Percentiles rank a stretch among this genome's conserved stretches.
These are phyloP conservation scores for Aspergillus sp. DNA, from an alignment of 2,329 filamentous ascomycete species.

Conservation along the genomic window DNA sequence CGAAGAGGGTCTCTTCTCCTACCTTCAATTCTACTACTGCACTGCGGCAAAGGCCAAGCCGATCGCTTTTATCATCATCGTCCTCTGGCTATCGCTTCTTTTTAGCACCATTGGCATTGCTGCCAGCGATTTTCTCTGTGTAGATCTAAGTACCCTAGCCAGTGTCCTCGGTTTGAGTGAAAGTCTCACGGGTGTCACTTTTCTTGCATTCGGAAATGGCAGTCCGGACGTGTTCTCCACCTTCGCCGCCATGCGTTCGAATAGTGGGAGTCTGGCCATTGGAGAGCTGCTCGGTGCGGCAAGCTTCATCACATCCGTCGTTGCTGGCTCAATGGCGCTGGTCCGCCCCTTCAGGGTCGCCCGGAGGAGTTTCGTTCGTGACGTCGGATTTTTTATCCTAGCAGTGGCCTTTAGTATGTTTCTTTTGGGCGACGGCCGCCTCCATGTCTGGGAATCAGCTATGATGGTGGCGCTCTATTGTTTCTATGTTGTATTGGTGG, in stretches of 20 bases:
- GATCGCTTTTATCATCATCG: slow-evolving; percentile 75
- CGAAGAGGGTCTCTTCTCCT: slow-evolving; percentile 85
- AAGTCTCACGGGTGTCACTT: slow-evolving; percentile 93
- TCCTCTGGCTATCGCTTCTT: slow-evolving; percentile 81
- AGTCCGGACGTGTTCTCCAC: slow-evolving; percentile 98
- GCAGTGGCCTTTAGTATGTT: slow-evolving; percentile 84
- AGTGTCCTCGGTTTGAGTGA: slow-evolving; percentile 89
- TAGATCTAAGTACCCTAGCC: slow-evolving; percentile 93
- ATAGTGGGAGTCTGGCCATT: slow-evolving; percentile 94
- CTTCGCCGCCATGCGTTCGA: slow-evolving; percentile 95
- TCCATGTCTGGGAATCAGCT: slow-evolving; percentile 86
- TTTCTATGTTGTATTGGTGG: slow-evolving; percentile 86
- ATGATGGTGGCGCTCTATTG: slow-evolving; percentile 89
- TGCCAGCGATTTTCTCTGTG: slow-evolving; percentile 96
- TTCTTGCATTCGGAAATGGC: slow-evolving; percentile 94
- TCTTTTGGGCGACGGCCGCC: slow-evolving; percentile 79
- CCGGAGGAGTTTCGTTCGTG: slow-evolving; percentile 83
- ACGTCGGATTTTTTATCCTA: slow-evolving; percentile 88
- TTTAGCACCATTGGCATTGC: slow-evolving; percentile 98
- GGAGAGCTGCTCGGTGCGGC: slow-evolving; percentile 94
- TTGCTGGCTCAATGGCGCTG: slow-evolving; percentile 94
- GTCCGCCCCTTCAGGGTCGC: slow-evolving; percentile 94
- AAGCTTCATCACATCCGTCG: slow-evolving; percentile 93
- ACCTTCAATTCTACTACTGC: slow-evolving; percentile 92
- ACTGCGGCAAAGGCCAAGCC: slow-evolving; percentile 66